A percentile compares a stretch with the other conserved stretches of the same genome.
These are phyloP conservation scores for Phialocephala sp. DNA, from an alignment of 2,329 filamentous ascomycete species.

Conservation along the genomic window DNA sequence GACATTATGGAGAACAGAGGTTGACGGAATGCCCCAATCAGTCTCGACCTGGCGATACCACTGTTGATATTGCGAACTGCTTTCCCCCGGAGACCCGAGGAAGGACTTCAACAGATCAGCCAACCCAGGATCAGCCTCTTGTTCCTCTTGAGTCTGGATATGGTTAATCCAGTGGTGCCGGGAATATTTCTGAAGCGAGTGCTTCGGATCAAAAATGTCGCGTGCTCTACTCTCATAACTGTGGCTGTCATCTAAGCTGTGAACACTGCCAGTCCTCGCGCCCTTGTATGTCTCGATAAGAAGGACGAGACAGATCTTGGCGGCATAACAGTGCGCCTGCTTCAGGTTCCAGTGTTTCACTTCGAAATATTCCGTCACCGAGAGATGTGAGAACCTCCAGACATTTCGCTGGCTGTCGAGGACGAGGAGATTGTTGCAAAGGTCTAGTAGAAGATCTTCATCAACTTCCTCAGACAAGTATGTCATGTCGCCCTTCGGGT, in stretches of 20 bases:
- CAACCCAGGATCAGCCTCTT: background rate
- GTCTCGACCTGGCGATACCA: constrained; percentile 11
- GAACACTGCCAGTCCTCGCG: background rate
- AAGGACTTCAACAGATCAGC: constrained; percentile 10
- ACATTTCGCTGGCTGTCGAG: constrained; percentile 27
- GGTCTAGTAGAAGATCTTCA: constrained; percentile 29
- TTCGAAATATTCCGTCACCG: constrained; percentile 40
- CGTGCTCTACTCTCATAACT: background rate
- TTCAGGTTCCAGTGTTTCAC: constrained; percentile 24
- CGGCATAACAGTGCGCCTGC: constrained; percentile 13
- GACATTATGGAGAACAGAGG: background rate
- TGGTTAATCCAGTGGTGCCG: constrained; percentile 13
- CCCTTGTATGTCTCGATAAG: background rate
- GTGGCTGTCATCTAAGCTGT: background rate
- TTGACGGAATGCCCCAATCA: background rate
- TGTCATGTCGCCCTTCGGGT: constrained; percentile 22
- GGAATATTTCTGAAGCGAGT: constrained; percentile 6
- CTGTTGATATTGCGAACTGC: constrained; percentile 18
- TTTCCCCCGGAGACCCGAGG: constrained; percentile 18
- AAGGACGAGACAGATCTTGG: background rate
- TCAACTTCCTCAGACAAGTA: constrained; percentile 18
- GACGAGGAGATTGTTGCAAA: constrained; percentile 38
- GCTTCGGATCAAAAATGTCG: background rate
- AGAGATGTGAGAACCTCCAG: constrained; percentile 40
- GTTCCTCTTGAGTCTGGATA: background rate